phyloP scores from a whole-genome alignment of 306 rosid genomes.

The Cucumis melo region DNA sequence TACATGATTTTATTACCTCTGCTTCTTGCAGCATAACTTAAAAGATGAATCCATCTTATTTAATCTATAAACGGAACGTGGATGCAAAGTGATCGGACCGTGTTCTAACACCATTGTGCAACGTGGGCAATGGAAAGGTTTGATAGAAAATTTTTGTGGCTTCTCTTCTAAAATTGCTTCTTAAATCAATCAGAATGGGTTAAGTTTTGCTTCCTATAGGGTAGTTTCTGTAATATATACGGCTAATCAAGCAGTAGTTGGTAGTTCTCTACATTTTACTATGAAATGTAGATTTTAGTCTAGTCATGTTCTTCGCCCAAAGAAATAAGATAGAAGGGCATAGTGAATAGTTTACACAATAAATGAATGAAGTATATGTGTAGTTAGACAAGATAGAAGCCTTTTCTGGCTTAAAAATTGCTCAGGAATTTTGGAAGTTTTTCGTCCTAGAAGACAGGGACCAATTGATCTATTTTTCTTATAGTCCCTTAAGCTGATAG shows the following conservation, averaged over 20 bases:
- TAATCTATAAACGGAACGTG: background rate
- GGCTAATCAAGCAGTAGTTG: background rate
- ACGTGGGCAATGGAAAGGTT: background rate
- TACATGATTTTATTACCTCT: background rate
- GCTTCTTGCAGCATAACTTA: background rate
- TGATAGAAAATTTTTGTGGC: background rate
- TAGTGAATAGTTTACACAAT: background rate
- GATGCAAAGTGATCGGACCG: background rate
- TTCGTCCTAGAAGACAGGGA: background rate
- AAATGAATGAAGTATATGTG: background rate
- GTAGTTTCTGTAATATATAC: background rate
- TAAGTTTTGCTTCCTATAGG: background rate
- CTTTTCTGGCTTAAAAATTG: background rate
- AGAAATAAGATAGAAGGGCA: background rate
- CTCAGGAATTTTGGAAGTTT: background rate
- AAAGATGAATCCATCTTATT: background rate
- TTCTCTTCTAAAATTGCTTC: conserved; percentile 1
- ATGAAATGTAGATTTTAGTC: background rate
- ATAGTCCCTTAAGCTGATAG: background rate
- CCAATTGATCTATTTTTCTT: background rate
- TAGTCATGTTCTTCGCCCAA: background rate
- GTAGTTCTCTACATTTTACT: background rate
- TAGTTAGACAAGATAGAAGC: background rate
- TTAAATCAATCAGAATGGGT: background rate
- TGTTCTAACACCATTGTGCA: background rate